Conservation (phyloP, 2,329 filamentous ascomycete species). For the Xylaria sp. region DNA sequence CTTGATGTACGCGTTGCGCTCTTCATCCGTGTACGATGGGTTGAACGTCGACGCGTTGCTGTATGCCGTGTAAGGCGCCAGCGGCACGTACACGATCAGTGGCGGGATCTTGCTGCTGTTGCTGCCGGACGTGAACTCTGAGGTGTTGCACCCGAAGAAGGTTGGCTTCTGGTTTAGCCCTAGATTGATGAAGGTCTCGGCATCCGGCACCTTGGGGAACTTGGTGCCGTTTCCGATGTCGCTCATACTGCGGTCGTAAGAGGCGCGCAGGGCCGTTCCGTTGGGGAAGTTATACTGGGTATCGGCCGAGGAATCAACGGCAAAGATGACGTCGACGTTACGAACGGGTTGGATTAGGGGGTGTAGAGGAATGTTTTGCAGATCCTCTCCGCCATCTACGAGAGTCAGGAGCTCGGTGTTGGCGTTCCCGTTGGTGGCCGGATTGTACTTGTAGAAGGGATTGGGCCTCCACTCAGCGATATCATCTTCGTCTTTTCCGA, state of each 20-base stretch:
- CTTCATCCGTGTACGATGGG: constrained; percentile 66
- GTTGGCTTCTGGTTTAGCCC: constrained; percentile 78
- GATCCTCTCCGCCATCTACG: constrained; percentile 81
- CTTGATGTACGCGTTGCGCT: constrained; percentile 82
- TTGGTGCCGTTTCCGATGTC: constrained; percentile 69
- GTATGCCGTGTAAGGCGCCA: constrained; percentile 78
- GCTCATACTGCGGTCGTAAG: constrained; percentile 73
- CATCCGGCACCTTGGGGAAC: constrained; percentile 78
- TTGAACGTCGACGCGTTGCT: constrained; percentile 86
- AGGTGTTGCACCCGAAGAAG: constrained; percentile 81
- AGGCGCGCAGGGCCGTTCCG: constrained; percentile 77
- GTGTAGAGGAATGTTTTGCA: constrained; percentile 82
- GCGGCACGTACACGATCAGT: constrained; percentile 88
- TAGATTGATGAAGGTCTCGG: constrained; percentile 81
- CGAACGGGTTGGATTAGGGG: constrained; percentile 80
- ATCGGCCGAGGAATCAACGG: constrained; percentile 81
- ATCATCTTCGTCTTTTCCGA: constrained; percentile 72
- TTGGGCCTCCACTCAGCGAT: constrained; percentile 80
- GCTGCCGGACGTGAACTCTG: constrained; percentile 59
- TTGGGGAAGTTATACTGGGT: constrained; percentile 77
- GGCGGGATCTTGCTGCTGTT: constrained; percentile 55
- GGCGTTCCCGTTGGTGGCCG: constrained; percentile 67
- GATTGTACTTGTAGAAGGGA: constrained; percentile 76
- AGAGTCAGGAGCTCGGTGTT: constrained; percentile 67
- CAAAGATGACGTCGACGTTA: constrained; percentile 81